Evolutionary conservation across 306 rosid species (phyloP).

Genomic region (Malus orientalis): DNA sequence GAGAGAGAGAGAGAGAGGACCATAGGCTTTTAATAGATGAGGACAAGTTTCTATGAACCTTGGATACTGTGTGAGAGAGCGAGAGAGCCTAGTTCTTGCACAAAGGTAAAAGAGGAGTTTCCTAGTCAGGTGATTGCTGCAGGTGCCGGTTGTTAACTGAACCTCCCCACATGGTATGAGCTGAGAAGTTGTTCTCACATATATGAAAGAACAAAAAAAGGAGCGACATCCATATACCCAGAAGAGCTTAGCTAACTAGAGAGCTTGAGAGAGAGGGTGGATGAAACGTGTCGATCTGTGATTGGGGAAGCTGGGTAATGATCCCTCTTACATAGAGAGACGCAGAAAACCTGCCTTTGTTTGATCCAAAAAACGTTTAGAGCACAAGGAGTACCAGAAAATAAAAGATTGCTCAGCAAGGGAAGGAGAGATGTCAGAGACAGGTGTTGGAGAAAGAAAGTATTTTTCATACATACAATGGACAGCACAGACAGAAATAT

Average conservation of each 20-base stretch:
- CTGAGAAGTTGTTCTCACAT: slow-evolving; percentile 3
- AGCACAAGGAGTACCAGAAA: not conserved
- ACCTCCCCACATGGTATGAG: not conserved
- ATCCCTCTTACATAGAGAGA: not conserved
- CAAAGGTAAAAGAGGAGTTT: slow-evolving; percentile 34
- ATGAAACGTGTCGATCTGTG: slow-evolving; percentile 36
- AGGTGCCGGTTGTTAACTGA: not conserved
- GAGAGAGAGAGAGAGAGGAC: not conserved
- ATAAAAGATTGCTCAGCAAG: not conserved
- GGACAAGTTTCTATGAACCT: slow-evolving; percentile 10
- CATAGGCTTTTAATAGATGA: slow-evolving; percentile 22
- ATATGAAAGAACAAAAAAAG: not conserved
- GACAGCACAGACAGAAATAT: not conserved
- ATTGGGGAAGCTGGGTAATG: not conserved
- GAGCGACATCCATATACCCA: slow-evolving; percentile 26
- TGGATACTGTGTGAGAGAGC: not conserved
- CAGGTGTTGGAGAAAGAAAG: not conserved
- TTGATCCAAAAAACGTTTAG: slow-evolving; percentile 12
- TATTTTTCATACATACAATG: no score
- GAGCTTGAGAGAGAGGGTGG: not conserved
- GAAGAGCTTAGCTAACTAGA: not conserved
- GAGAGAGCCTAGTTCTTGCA: slow-evolving; percentile 11
- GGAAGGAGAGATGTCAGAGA: not conserved
- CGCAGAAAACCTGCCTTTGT: not conserved
- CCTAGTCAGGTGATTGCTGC: slow-evolving; percentile 6